phyloP scores from a whole-genome alignment of 139 green algal species.

The Micractinium sp. region DNA sequence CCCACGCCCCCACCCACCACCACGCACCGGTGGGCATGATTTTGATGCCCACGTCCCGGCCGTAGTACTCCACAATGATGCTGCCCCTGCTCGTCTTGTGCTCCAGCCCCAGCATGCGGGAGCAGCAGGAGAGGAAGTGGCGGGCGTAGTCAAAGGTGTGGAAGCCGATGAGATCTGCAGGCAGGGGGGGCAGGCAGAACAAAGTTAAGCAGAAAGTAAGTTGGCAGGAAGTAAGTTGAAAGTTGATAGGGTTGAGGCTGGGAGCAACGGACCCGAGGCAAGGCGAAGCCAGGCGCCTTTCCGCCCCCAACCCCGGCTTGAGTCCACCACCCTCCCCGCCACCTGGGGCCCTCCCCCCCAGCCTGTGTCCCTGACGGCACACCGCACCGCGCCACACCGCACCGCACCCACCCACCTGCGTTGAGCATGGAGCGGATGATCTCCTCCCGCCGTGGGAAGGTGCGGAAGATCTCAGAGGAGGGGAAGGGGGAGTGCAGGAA shows the following conservation, averaged over 20 bases:
- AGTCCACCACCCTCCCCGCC: no score
- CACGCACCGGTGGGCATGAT: constrained; percentile 93
- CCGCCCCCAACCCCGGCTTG: not conserved
- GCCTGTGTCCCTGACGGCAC: no score
- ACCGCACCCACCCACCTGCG: constrained; percentile 81
- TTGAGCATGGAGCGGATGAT: constrained; percentile 95
- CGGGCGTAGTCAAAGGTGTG: constrained; percentile 99
- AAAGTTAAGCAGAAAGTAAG: not conserved
- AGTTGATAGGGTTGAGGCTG: no score
- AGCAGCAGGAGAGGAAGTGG: constrained; percentile 97
- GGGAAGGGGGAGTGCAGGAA: constrained; percentile 99
- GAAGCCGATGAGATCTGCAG: constrained; percentile 76
- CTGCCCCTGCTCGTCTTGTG: constrained; percentile 87
- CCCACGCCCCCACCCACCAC: not conserved
- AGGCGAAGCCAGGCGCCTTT: not conserved
- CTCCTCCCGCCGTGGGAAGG: constrained; percentile 94
- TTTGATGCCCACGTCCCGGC: constrained; percentile 93
- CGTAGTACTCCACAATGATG: constrained; percentile 98
- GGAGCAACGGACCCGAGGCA: not conserved
- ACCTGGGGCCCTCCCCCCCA: not conserved
- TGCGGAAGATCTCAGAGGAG: constrained; percentile 96
- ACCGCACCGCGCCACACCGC: no score
- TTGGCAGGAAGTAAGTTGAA: not conserved
- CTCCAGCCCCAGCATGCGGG: constrained; percentile 96
- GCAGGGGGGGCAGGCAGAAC: not conserved